Evolutionary conservation across 2,329 filamentous ascomycete species (phyloP), one percentile per base, ranked within the genome.

Genomic region (Colletotrichum trifolii): DNA sequence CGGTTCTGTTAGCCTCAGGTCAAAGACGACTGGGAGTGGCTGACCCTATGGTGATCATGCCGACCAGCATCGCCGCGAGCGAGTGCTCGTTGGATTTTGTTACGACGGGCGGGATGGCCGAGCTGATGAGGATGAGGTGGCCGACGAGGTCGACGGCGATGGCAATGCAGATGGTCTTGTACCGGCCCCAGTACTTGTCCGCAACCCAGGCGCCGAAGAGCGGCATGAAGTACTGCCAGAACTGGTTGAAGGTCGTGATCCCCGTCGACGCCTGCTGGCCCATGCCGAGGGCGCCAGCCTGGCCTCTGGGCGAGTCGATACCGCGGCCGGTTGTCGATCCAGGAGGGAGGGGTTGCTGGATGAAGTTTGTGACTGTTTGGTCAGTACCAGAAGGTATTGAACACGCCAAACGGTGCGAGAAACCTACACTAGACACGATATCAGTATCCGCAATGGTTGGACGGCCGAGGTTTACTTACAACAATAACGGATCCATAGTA

Each of bases 401-500:
- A 25, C 25, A 25, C 25, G 25, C 25, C 25, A 25, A 5, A 25
- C 25, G 10, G 9, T n/a, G 8, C 5, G 2, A 12, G 35, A 33
- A 12, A 43, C 59, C 36, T 64, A 66, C 63, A 57, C 63, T 66
- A 17, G 4, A 11, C 4, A 17, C 3, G 53, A 58, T 11, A 66
- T 46, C 33, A 9, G 5, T 4, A 10, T 2, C 8, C 9, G 8
- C 13, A 25, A 6, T 9, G 2, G 11, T 1, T 1, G 11, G 2
- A 11, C 4, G 13, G 10, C 11, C 2, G 6, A 39, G 9, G 4
- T 33, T 39, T 79, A 89, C 72, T 88, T 75, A 88, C 87, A 89
- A 91, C 83, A 45, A 86, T 83, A 10, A 85, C 86, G 6, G 85
- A 87, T 39, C 90, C 90, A 70, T 92, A 92, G 80, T 91, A 93